These are phyloP conservation scores for Saturnispora diversa DNA, from an alignment of 805 yeast species.

Conservation along the genomic window DNA sequence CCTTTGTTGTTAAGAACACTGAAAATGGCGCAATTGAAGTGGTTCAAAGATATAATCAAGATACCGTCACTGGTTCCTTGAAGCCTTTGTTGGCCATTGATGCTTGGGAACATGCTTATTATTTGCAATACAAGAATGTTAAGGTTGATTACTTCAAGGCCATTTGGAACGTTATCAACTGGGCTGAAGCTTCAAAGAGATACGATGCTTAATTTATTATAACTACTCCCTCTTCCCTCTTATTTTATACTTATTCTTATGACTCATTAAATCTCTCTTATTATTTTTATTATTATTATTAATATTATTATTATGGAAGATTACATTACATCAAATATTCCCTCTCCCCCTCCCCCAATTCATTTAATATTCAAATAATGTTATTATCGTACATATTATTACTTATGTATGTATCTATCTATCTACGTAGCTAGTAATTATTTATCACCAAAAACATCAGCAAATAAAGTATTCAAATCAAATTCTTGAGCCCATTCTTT, in stretches of 20 bases:
- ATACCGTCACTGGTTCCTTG: constrained; percentile 64
- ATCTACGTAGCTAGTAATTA: too few species aligned
- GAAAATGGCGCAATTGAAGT: constrained; percentile 69
- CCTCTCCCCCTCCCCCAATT: too few species aligned
- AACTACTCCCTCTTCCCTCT: too few species aligned
- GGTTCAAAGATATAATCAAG: constrained; percentile 79
- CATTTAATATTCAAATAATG: too few species aligned
- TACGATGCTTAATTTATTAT: constrained; percentile 32
- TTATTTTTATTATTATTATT: background rate
- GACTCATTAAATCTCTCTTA: too few species aligned
- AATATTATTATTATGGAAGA: too few species aligned
- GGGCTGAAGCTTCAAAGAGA: constrained; percentile 83
- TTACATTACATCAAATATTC: too few species aligned
- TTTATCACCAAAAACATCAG: constrained; percentile 28
- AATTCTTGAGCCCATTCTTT: constrained; percentile 88
- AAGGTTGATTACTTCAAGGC: constrained; percentile 90
- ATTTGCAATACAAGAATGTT: constrained; percentile 85
- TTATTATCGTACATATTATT: too few species aligned
- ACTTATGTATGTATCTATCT: too few species aligned
- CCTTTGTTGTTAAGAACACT: constrained; percentile 76
- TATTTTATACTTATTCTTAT: too few species aligned
- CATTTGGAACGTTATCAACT: constrained; percentile 89
- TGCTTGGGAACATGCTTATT: constrained; percentile 97
- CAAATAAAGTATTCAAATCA: constrained; percentile 76
- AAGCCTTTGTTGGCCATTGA: constrained; percentile 82